Evolutionary conservation across 2,329 filamentous ascomycete species (phyloP), one percentile per base, ranked within the genome.

Genomic region (Pseudogymnoascus sp.): DNA sequence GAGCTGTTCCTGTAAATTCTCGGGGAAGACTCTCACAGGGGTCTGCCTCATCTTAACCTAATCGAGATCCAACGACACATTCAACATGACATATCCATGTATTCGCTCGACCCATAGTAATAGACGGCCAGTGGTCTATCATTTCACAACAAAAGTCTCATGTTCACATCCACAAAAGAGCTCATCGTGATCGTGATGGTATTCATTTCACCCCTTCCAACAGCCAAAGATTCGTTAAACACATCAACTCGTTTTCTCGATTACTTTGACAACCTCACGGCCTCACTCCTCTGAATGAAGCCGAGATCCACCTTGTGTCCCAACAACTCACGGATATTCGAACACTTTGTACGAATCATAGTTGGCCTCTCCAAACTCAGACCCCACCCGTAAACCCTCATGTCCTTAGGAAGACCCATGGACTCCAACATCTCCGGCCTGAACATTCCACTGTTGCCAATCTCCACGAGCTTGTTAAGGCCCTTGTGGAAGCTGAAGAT

Each of bases 381-480:
- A 38, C 95, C 95, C 83, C 92, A 97, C 35, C 95, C 95, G 74
- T 96, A 97, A 9, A 97, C 93, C 67, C 90, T 82, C 86, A 97
- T 86, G 72, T 96, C 90, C 77, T 88, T 91, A 23, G 93, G 93
- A 72, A 97, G 77, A 35, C 93, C 93, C 93, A 97, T 96, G 4
- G 92, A 82, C 77, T 96, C 89, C 72, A 97, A 77, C 93, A 97
- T 97, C 78, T 99, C 95, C 1, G 95, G 93, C 68, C 95, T 84
- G 86, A 99, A 99, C 93, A 99, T 97, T 67, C 95, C 95, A 70
- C 89, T 93, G 80, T 99, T 97, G 65, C 95, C 95, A 74, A 97
- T 97, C 79, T 97, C 95, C 26, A 97, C 91, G 79, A 96, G 88
- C 80, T 96, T 96, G 71, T 85, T 85, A 60, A 97, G 80, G 3